Base-by-base conservation (phyloP, 441 rosid species). In the Bocquillonia castaneifolia region DNA sequence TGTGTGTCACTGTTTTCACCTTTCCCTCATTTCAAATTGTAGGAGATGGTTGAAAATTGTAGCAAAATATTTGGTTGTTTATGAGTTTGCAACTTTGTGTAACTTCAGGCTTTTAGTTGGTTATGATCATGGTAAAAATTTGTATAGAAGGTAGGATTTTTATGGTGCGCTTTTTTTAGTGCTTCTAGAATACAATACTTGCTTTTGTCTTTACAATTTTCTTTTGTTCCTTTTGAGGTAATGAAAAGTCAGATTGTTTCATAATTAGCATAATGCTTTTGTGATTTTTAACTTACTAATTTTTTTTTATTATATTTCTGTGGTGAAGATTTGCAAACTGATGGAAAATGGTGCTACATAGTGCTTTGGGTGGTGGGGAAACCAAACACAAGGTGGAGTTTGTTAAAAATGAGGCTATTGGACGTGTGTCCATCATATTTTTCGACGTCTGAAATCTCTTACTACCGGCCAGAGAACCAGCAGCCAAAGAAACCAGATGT, bases 261-360 rank as follows among this genome's bases (percentile, higher is more conserved):
- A 18, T 26, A 18, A 8, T 17, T n/a, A n/a, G n/a, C n/a, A n/a
- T n/a, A n/a, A n/a, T n/a, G n/a, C n/a, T n/a, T n/a, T n/a, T n/a
- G n/a, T n/a, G n/a, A n/a, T n/a, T n/a, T n/a, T n/a, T n/a, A n/a
- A n/a, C n/a, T n/a, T n/a, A 4, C 53, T 10, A 22, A 1, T 54
- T 2, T 28, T 48, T 17, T n/a, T 66, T 56, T 47, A 6, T 29
- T 68, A 10, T 59, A 40, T 54, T 42, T 74, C 3, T 56, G 55
- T 61, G 50, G 40, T 75, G 70, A 56, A 88, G 93, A 88, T 80
- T 36, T 77, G 40, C 79, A 83, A 6, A 88, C 89, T 29, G 93
- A 88, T 74, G 91, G 93, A 39, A 86, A 88, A 70, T 84, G 90
- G 90, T 83, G 88, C 80, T 85, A 83, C 74, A 0, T 84, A 75